Evolutionary conservation across 2,329 filamentous ascomycete species (phyloP).

Genomic region (Aspergillus quadrilineatus): DNA sequence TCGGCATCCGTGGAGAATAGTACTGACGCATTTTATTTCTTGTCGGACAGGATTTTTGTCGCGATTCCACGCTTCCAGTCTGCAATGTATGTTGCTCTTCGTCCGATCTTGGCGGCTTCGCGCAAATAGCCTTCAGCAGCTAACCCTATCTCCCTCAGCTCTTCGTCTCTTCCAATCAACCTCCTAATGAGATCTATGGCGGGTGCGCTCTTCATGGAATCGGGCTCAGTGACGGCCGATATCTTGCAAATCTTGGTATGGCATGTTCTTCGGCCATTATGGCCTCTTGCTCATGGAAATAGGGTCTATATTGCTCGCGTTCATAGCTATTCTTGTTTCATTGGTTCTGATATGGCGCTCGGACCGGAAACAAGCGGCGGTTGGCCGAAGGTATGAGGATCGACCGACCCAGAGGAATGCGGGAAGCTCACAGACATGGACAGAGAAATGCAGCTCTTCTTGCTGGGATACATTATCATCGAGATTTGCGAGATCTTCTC

Average conservation of each 20-base stretch:
- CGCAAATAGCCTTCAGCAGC: constrained; percentile 4
- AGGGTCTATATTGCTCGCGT: constrained; percentile 87
- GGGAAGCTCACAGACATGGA: constrained; percentile 16
- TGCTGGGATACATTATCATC: constrained; percentile 80
- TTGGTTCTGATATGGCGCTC: constrained; percentile 73
- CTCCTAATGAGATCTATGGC: constrained; percentile 58
- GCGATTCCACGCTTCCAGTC: constrained; percentile 76
- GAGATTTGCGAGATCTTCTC: constrained; percentile 97
- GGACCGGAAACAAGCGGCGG: constrained; percentile 86
- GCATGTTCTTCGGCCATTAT: constrained; percentile 18
- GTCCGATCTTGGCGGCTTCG: not conserved
- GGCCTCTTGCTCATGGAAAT: constrained; percentile 17
- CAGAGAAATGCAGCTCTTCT: constrained; percentile 96
- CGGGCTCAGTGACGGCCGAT: constrained; percentile 60
- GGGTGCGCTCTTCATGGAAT: constrained; percentile 79
- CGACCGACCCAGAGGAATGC: not conserved
- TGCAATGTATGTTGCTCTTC: constrained; percentile 68
- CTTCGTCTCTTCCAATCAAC: constrained; percentile 60
- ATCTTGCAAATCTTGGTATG: constrained; percentile 81
- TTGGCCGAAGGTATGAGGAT: constrained; percentile 73
- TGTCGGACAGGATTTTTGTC: constrained; percentile 69
- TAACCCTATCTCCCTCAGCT: constrained; percentile 52
- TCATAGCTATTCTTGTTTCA: constrained; percentile 69
- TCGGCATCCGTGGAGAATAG: not conserved
- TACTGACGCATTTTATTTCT: constrained; percentile 24